A percentile compares a stretch with the other conserved stretches of the same genome.
These are phyloP conservation scores for Entrophospora sp. DNA, from an alignment of 192 early-diverging fungal species.

Conservation along the genomic window DNA sequence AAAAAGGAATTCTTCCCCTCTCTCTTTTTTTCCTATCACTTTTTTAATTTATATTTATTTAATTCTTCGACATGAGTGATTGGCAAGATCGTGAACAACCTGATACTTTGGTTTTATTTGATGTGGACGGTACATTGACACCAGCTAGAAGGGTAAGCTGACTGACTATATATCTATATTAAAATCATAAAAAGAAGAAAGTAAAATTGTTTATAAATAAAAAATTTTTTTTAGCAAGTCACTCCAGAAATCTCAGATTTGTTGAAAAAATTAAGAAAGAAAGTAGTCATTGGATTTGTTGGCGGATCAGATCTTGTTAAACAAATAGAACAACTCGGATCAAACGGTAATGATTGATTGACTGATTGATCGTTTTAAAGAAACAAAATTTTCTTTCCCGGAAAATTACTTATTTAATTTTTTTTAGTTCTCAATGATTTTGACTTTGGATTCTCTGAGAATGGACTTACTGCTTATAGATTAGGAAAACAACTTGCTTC, in stretches of 20 bases:
- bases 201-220: neutral
- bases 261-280: slow-evolving; percentile 73
- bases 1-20: no score
- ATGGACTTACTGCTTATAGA: slow-evolving; percentile 91
- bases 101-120: slow-evolving; percentile 82
- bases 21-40: no score
- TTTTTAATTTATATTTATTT: no score
- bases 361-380: no score
- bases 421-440: slow-evolving; percentile 78
- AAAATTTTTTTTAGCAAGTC: slow-evolving; percentile 46
- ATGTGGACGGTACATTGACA: slow-evolving; percentile 95
- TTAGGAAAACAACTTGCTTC: slow-evolving; percentile 60
- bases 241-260: slow-evolving; percentile 68
- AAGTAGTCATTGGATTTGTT: slow-evolving; percentile 91
- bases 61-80: no score
- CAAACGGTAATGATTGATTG: slow-evolving; percentile 46
- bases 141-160: slow-evolving; percentile 89
- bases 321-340: slow-evolving; percentile 92
- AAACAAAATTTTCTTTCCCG: no score
- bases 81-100: slow-evolving; percentile 52
- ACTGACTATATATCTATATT: no score
- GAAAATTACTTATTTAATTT: no score
- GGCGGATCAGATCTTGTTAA: slow-evolving; percentile 90
- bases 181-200: no score
- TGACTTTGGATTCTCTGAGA: slow-evolving; percentile 95